These are phyloP conservation scores for Rhizophagus sp. DNA, from an alignment of 192 early-diverging fungal genomes.

Conservation along the genomic window DNA sequence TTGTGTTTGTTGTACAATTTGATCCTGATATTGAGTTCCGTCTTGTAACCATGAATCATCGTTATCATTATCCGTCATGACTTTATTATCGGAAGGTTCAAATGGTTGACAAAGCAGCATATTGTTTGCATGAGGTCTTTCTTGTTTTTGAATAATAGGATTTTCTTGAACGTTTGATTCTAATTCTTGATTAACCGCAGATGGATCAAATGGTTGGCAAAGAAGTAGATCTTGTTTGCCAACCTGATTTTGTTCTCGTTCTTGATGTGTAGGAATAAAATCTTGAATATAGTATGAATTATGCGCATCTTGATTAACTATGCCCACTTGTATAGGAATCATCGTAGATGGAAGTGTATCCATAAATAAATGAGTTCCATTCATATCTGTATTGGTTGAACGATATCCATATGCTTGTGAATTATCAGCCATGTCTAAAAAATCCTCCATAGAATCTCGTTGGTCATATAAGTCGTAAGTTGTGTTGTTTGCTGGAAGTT, in stretches of 20 bases:
- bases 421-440: not conserved
- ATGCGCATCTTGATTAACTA: not conserved
- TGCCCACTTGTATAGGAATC: not conserved
- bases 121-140: not conserved
- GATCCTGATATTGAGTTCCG: not conserved
- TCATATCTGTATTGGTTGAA: not conserved
- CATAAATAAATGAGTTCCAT: not conserved
- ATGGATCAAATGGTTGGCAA: not conserved
- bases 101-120: constrained; percentile 2
- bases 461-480: not conserved
- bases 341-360: not conserved
- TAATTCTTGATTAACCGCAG: not conserved
- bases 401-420: not conserved
- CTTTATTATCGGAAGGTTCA: not conserved
- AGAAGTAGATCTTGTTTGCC: not conserved
- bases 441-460: not conserved
- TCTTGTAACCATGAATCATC: constrained; percentile 7
- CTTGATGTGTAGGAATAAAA: not conserved
- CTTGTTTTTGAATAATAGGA: not conserved
- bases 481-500: not conserved
- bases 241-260: not conserved
- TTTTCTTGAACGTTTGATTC: not conserved
- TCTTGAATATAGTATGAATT: not conserved
- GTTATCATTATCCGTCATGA: not conserved
- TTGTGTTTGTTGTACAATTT: not conserved